Percentiles rank a stretch among this genome's conserved stretches.
Conservation (phyloP, 1,284 basidiomycete genomes). For the Tilletia horrida region DNA sequence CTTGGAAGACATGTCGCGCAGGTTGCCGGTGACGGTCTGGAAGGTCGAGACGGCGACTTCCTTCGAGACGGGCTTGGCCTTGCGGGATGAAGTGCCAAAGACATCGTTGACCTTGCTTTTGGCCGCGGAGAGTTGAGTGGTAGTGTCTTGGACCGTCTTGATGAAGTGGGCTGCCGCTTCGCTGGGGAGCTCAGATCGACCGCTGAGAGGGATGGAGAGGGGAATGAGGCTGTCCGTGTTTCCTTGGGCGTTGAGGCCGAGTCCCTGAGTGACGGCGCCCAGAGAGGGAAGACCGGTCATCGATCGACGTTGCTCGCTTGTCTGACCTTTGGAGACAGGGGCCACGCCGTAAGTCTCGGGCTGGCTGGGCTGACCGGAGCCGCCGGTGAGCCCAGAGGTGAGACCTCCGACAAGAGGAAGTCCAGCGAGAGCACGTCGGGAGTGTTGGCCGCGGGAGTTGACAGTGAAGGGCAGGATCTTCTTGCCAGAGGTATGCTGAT, state of each 20-base stretch:
- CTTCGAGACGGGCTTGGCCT: background rate
- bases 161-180: background rate
- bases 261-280: background rate
- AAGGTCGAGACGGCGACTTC: background rate
- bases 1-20: background rate
- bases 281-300: conserved; percentile 2
- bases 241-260: background rate
- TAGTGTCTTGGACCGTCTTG: conserved; percentile 7
- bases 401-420: background rate
- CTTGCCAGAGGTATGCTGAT: no score
- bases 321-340: background rate
- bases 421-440: conserved; percentile 12
- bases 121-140: background rate
- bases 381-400: background rate
- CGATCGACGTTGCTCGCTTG: background rate
- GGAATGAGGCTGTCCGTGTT: conserved; percentile 1
- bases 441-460: background rate
- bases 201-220: background rate
- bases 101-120: background rate
- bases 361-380: background rate
- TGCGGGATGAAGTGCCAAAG: background rate
- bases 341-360: background rate
- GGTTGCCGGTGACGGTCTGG: background rate
- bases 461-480: background rate
- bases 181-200: background rate